Conservation (phyloP, 305 asterid species). For the Solanum hybrid region DNA sequence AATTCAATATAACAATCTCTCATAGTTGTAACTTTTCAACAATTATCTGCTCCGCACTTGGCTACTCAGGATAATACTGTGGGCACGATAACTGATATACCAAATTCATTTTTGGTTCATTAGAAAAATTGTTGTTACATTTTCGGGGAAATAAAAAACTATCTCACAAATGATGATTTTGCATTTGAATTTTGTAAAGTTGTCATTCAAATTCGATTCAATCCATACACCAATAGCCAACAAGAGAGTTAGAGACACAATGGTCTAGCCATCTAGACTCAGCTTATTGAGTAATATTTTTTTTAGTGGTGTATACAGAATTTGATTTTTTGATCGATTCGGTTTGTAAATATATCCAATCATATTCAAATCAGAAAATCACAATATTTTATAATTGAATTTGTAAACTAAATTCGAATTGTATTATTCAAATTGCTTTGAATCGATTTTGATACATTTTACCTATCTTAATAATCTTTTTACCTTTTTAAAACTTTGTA, state of each 20-base stretch:
- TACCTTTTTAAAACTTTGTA: not conserved
- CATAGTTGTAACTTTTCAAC: not conserved
- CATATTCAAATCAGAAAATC: no score
- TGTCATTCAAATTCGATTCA: no score
- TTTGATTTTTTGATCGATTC: not conserved
- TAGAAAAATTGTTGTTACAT: no score
- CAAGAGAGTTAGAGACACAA: not conserved
- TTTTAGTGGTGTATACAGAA: not conserved
- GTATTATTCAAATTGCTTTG: rapidly evolving
- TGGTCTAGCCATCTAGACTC: not conserved
- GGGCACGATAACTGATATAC: not conserved
- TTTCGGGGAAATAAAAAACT: no score
- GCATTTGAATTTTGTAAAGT: not conserved
- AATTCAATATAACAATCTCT: not conserved
- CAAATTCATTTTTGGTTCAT: not conserved
- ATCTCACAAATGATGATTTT: not conserved
- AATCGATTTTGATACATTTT: no score
- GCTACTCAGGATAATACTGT: not conserved
- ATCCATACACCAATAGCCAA: not conserved
- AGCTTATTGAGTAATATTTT: not conserved
- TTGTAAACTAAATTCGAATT: not conserved
- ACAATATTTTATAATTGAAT: not conserved
- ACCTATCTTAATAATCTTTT: not conserved
- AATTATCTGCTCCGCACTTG: not conserved
- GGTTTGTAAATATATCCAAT: not conserved